phyloP scores from a whole-genome alignment of 805 yeast genomes.

The Metschnikowia aberdeeniae region DNA sequence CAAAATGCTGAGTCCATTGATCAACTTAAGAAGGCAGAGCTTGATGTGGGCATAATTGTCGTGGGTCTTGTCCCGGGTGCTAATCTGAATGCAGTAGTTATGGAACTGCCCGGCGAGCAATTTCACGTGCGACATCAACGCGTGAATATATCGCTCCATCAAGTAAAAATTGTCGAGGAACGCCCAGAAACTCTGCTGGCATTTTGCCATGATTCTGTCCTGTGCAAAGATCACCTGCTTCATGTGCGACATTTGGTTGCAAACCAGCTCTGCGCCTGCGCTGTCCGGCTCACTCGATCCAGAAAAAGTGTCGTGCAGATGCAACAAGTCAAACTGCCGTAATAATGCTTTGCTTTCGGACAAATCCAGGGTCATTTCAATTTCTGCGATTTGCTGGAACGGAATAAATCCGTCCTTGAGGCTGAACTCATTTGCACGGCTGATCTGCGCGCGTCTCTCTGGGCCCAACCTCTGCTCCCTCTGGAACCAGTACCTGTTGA shows the following conservation, averaged over 20 bases:
- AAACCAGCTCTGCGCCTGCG: not conserved
- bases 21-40: not conserved
- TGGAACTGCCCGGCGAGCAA: not conserved
- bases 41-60: not conserved
- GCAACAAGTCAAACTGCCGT: conserved; percentile 1
- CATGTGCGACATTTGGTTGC: conserved; percentile 2
- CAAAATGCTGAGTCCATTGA: not conserved
- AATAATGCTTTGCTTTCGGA: not conserved
- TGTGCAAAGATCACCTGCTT: conserved; percentile 1
- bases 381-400: not conserved
- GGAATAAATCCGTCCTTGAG: not conserved
- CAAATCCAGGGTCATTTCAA: conserved; percentile 1
- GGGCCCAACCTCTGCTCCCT: too few relatives aligned
- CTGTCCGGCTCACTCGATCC: not conserved
- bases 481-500: not conserved
- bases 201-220: conserved; percentile 1
- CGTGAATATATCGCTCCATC: not conserved
- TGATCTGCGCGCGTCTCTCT: not conserved
- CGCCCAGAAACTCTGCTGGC: not conserved
- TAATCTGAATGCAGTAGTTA: conserved; percentile 1
- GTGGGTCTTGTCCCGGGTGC: not conserved
- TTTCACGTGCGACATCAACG: conserved; percentile 2
- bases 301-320: not conserved
- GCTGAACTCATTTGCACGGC: not conserved
- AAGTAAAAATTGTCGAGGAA: not conserved